Conservation (phyloP, 495 filamentous ascomycete species). For the Xylaria flabelliformis region DNA sequence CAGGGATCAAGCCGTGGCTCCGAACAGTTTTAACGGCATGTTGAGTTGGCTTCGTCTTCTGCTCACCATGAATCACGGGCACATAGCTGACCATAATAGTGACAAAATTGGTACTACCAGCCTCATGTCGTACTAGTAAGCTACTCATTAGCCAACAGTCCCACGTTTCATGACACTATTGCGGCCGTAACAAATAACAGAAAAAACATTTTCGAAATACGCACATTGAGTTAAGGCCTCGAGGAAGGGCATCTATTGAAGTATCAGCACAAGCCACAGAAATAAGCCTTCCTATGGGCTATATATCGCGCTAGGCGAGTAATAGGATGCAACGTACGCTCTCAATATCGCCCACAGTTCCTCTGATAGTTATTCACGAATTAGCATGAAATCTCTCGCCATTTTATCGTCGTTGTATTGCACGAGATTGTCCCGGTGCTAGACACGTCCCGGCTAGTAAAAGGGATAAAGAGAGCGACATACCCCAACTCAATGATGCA, state of each 20-base stretch:
- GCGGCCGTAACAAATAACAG: background rate
- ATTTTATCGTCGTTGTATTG: background rate
- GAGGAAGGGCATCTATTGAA: conserved; percentile 71
- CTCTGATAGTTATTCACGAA: conserved; percentile 28
- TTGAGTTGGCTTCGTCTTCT: conserved; percentile 98
- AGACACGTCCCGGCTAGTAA: background rate
- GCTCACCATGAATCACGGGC: conserved; percentile 76
- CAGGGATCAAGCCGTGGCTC: conserved; percentile 82
- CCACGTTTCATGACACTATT: background rate
- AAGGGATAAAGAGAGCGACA: conserved; percentile 1
- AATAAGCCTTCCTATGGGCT: background rate
- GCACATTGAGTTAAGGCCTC: conserved; percentile 76
- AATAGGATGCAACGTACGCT: conserved; percentile 43
- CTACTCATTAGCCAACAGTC: background rate
- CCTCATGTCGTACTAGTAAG: conserved; percentile 62
- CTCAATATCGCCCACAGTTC: conserved; percentile 78
- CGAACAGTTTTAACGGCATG: conserved; percentile 82
- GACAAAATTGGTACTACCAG: conserved; percentile 80
- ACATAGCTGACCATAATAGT: conserved; percentile 86
- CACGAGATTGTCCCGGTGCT: background rate
- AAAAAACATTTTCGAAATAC: background rate
- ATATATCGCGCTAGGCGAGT: too few species aligned
- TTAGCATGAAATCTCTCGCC: background rate
- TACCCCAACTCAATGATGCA: conserved; percentile 66
- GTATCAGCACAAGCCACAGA: conserved; percentile 3